phyloP scores from a whole-genome alignment of 192 early-diverging fungal species.

The Umbelopsis vinacea region DNA sequence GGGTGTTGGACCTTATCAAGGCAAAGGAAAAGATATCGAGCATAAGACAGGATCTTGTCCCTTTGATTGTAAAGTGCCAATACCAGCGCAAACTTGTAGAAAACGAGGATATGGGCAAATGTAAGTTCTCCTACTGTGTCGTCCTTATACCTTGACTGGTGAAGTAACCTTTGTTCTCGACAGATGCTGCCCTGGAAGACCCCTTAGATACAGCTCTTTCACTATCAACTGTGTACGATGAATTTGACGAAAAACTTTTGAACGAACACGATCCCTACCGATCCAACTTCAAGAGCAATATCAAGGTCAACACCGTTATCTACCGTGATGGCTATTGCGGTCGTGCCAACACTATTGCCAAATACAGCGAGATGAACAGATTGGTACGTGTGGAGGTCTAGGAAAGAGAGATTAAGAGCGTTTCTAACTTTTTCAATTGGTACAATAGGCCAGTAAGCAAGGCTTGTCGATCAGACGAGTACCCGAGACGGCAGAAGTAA shows the following conservation, averaged over 20 bases:
- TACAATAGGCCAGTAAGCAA: slow-evolving; percentile 35
- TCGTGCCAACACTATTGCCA: slow-evolving; percentile 81
- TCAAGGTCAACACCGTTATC: slow-evolving; percentile 60
- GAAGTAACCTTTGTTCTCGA: neutral
- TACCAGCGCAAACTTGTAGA: slow-evolving; percentile 72
- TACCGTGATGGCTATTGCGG: slow-evolving; percentile 75
- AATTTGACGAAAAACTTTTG: slow-evolving; percentile 46
- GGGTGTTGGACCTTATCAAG: slow-evolving; percentile 87
- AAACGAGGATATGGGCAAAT: slow-evolving; percentile 65
- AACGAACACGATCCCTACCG: slow-evolving; percentile 38
- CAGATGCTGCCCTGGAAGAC: slow-evolving; percentile 32
- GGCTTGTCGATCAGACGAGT: slow-evolving; percentile 60
- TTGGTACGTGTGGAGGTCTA: slow-evolving; percentile 51
- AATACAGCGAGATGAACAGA: slow-evolving; percentile 90
- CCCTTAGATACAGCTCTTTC: slow-evolving; percentile 40
- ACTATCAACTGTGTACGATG: slow-evolving; percentile 41
- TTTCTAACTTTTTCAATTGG: neutral
- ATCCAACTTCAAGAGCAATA: slow-evolving; percentile 37
- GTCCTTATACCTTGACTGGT: neutral
- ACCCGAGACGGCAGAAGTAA: slow-evolving; percentile 70
- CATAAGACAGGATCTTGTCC: slow-evolving; percentile 84
- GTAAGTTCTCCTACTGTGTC: slow-evolving; percentile 39
- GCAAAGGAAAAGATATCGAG: slow-evolving; percentile 70
- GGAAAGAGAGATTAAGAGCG: neutral
- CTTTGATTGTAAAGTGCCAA: slow-evolving; percentile 85